phyloP scores from a whole-genome alignment of 2,329 filamentous ascomycete genomes.

The Sphaerulina vaccinii region DNA sequence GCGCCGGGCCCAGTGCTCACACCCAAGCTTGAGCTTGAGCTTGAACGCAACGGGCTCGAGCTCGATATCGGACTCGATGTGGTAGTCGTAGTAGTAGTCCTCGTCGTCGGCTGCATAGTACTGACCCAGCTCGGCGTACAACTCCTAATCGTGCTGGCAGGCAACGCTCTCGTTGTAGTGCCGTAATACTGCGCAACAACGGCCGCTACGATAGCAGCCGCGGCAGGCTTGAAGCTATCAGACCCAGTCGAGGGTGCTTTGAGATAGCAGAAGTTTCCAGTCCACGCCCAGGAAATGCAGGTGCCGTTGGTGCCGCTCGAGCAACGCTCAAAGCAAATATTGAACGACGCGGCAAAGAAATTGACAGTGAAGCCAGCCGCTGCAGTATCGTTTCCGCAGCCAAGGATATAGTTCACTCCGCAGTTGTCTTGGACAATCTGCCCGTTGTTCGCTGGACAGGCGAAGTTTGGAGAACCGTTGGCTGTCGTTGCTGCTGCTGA shows the following conservation, averaged over 20 bases:
- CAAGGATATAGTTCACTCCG: constrained; percentile 10
- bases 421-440: constrained; percentile 13
- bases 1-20: no score
- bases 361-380: not conserved
- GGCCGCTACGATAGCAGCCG: no score
- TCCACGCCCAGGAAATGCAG: constrained; percentile 1
- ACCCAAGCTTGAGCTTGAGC: no score
- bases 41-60: no score
- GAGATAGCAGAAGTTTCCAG: constrained; percentile 6
- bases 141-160: not conserved
- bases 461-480: not conserved
- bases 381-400: constrained; percentile 2
- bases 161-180: no score
- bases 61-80: no score
- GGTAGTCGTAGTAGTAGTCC: not conserved
- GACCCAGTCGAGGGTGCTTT: not conserved
- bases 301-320: constrained; percentile 5
- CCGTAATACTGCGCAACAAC: no score
- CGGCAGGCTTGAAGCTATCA: not conserved
- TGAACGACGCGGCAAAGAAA: not conserved
- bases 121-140: no score
- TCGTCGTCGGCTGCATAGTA: not conserved
- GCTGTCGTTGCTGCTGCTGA: not conserved
- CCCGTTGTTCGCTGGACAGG: constrained; percentile 4
- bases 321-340: constrained; percentile 6